These are phyloP conservation scores for Aspergillus ostianus DNA, from an alignment of 495 filamentous ascomycete genomes.

Conservation along the genomic window DNA sequence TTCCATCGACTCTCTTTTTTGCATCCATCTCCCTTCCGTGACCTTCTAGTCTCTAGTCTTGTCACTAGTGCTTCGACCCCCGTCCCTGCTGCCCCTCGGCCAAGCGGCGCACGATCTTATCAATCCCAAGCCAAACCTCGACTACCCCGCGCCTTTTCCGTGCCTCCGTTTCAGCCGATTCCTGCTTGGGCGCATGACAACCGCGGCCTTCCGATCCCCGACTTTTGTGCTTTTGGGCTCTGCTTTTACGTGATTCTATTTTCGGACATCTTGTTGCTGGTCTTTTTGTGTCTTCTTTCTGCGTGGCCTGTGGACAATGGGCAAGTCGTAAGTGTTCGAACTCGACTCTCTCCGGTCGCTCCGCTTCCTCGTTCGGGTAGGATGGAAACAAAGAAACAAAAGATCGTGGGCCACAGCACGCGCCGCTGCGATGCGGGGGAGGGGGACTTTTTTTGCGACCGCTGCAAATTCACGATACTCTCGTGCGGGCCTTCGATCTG, in stretches of 20 bases:
- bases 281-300: conserved; percentile 1
- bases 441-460: neutral
- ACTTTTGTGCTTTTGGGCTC: neutral
- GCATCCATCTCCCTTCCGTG: neutral
- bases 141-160: conserved; percentile 25
- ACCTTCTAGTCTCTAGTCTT: neutral
- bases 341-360: conserved; percentile 10
- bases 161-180: conserved; percentile 24
- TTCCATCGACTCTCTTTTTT: neutral
- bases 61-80: too few relatives aligned
- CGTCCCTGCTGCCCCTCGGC: conserved; percentile 7
- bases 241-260: neutral
- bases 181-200: conserved; percentile 22
- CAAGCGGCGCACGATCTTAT: conserved; percentile 20
- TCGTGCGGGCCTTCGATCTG: neutral
- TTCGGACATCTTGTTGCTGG: neutral
- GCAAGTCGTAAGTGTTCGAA: conserved; percentile 42
- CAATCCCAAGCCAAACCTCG: conserved; percentile 13
- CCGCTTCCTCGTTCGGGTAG: conserved; percentile 4
- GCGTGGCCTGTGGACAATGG: conserved; percentile 30
- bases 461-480: neutral
- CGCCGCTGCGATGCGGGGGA: too few relatives aligned
- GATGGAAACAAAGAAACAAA: neutral
- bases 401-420: neutral
- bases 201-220: neutral